These are phyloP conservation scores for Takashimella tepidaria DNA, from an alignment of 1,284 basidiomycete species.

Conservation along the genomic window DNA sequence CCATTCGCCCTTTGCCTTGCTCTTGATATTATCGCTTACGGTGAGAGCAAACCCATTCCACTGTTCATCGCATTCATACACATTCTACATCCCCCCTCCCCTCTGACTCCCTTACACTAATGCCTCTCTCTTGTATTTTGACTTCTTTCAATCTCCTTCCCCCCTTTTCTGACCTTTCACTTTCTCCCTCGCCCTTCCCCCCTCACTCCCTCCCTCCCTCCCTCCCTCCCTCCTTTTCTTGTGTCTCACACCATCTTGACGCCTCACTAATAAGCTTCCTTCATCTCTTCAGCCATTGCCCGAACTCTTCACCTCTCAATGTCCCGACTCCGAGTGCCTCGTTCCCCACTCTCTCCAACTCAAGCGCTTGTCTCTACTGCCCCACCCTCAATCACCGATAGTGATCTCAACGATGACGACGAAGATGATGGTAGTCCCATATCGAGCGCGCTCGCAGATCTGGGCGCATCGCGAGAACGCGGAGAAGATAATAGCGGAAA, in stretches of 20 bases:
- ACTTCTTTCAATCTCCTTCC: neutral
- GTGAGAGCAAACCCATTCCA: constrained; percentile 19
- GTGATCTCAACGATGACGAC: constrained; percentile 7
- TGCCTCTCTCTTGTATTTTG: neutral
- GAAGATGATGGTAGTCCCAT: constrained; percentile 1
- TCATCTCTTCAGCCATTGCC: constrained; percentile 27
- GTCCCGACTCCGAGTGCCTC: constrained; percentile 29
- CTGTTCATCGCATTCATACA: too few species aligned
- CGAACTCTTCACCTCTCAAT: constrained; percentile 36
- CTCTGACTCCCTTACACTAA: too few species aligned
- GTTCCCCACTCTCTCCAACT: constrained; percentile 22
- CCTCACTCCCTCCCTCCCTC: neutral
- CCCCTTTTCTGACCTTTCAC: neutral
- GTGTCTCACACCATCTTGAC: neutral
- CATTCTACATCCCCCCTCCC: too few species aligned
- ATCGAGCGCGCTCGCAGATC: neutral
- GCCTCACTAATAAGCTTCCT: neutral
- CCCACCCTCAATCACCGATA: neutral
- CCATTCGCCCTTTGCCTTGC: constrained; percentile 31
- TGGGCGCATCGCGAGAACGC: neutral
- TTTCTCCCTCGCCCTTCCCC: neutral
- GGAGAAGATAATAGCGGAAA: too few species aligned
- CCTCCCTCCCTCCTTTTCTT: neutral
- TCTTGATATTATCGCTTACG: constrained; percentile 34
- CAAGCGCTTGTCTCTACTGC: constrained; percentile 3